Conservation (phyloP, 1,284 basidiomycete species). For the Amylostereum areolatum region DNA sequence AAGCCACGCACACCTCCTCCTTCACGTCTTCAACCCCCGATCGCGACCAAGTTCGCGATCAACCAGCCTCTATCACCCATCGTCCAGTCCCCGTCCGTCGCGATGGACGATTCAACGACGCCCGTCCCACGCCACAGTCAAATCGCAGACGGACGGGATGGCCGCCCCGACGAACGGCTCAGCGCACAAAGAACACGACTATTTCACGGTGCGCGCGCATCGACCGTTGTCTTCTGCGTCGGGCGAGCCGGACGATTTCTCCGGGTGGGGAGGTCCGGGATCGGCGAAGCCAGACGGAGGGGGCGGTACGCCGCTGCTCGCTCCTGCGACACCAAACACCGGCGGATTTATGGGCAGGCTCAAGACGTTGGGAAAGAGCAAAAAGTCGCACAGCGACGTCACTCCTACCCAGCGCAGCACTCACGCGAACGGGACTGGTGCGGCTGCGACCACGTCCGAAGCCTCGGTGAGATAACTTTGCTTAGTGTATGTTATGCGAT, state of each 20-base stretch:
- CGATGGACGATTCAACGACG: not conserved
- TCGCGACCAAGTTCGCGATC: constrained; percentile 54
- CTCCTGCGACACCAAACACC: constrained; percentile 48
- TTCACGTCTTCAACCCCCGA: constrained; percentile 37
- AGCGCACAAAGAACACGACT: constrained; percentile 33
- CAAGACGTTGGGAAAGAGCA: constrained; percentile 65
- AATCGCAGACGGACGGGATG: no score
- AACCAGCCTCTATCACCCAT: constrained; percentile 26
- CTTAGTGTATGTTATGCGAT: no score
- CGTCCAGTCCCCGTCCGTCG: constrained; percentile 26
- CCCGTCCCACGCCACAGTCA: not conserved
- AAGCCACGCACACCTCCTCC: constrained; percentile 38
- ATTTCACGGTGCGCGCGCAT: constrained; percentile 41
- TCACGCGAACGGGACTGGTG: no score
- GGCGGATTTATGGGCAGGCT: constrained; percentile 73
- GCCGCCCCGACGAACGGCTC: no score
- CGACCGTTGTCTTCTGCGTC: constrained; percentile 33
- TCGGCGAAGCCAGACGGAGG: constrained; percentile 17
- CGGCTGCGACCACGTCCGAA: no score
- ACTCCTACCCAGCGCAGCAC: no score
- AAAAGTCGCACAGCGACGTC: constrained; percentile 30
- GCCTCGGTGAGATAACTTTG: no score
- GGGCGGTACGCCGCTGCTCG: constrained; percentile 25
- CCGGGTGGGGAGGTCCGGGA: constrained; percentile 41
- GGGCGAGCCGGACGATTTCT: constrained; percentile 44